Percentiles rank a stretch among this genome's conserved stretches.
These are phyloP conservation scores for Aegle marmelos DNA, from an alignment of 345 rosid species.

Conservation along the genomic window DNA sequence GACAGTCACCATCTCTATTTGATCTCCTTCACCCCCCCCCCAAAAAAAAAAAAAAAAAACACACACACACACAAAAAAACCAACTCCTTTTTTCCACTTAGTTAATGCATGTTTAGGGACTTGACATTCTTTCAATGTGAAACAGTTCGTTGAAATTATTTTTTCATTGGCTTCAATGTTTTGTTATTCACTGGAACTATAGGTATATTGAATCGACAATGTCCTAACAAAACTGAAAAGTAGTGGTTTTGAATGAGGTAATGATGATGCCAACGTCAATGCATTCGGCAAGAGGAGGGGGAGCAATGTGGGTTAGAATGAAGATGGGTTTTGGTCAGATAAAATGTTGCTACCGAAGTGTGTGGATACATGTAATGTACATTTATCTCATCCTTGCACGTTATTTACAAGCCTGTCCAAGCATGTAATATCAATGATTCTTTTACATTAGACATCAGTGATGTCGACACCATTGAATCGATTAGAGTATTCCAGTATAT, in stretches of 20 bases:
- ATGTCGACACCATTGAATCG: neutral
- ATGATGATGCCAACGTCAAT: neutral
- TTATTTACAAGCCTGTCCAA: neutral
- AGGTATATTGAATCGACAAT: constrained; percentile 11
- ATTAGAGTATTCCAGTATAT: neutral
- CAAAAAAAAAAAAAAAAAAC: no score
- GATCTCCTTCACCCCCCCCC: neutral
- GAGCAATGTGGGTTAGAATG: neutral
- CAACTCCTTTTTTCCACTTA: neutral
- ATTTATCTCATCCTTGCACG: neutral
- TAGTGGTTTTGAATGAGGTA: neutral
- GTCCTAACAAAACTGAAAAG: neutral
- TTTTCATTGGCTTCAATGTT: neutral
- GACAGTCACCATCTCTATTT: constrained; percentile 1
- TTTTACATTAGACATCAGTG: neutral
- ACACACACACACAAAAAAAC: no score
- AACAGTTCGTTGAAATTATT: neutral
- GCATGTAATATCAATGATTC: neutral
- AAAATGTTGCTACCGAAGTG: neutral
- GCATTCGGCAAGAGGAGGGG: neutral
- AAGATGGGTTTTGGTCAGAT: neutral
- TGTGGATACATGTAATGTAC: neutral
- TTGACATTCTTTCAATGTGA: neutral
- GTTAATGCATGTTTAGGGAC: neutral
- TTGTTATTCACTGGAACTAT: constrained; percentile 2